phyloP scores from a whole-genome alignment of 257 asterid species.

The Eustoma russellianum region DNA sequence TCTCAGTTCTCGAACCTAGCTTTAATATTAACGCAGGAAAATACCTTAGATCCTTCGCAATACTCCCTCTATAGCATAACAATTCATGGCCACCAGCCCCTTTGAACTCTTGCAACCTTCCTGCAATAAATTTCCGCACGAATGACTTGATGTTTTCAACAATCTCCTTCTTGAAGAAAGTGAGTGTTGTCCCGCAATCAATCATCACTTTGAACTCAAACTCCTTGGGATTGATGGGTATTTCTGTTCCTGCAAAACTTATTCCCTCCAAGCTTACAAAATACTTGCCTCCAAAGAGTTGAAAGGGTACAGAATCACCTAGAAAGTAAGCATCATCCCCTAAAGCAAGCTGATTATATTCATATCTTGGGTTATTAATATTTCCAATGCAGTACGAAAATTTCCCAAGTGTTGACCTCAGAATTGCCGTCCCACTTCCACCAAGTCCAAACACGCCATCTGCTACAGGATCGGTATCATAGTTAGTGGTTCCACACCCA shows the following conservation, averaged over 20 bases:
- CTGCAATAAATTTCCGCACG: no score
- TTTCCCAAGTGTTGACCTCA: neutral
- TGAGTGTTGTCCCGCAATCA: neutral
- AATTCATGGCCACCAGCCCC: no score
- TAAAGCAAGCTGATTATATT: neutral
- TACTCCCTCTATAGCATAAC: no score
- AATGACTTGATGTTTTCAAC: no score
- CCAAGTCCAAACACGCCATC: neutral
- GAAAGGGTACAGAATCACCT: neutral
- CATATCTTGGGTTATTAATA: neutral
- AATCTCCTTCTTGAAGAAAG: no score
- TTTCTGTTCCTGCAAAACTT: neutral
- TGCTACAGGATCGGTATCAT: fast-evolving
- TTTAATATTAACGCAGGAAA: no score
- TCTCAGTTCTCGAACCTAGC: no score
- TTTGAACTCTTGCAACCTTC: no score
- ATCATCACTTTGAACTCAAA: neutral
- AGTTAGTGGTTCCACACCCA: neutral
- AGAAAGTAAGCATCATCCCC: neutral
- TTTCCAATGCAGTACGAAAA: neutral
- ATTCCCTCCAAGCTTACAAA: neutral
- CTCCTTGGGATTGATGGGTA: neutral
- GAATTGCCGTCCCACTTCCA: neutral
- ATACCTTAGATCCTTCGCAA: no score
- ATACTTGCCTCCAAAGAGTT: neutral